A percentile compares a stretch with the other conserved stretches of the same genome.
phyloP scores from a whole-genome alignment of 495 filamentous ascomycete species.

The Apodospora peruviana region DNA sequence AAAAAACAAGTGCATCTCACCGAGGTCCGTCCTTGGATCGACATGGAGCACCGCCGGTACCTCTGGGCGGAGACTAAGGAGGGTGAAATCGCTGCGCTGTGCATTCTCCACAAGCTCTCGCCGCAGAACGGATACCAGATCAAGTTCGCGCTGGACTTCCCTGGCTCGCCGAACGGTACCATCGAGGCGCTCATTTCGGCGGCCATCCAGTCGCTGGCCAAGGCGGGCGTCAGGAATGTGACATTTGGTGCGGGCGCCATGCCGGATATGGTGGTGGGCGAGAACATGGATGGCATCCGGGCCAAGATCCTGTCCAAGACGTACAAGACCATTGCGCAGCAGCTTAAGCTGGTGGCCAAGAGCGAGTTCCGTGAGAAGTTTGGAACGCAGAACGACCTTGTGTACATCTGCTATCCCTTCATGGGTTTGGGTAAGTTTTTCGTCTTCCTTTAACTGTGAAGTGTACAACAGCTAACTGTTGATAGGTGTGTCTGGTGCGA shows the following conservation, averaged over 20 bases:
- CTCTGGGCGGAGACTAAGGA: conserved; percentile 65
- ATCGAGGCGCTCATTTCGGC: conserved; percentile 76
- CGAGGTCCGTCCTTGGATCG: conserved; percentile 76
- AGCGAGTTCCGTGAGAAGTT: conserved; percentile 84
- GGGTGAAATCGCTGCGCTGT: conserved; percentile 64
- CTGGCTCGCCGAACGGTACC: conserved; percentile 66
- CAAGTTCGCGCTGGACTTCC: conserved; percentile 85
- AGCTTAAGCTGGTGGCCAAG: conserved; percentile 74
- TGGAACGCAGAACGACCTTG: conserved; percentile 67
- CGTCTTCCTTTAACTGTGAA: too few relatives aligned
- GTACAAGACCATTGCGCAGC: conserved; percentile 69
- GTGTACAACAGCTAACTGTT: too few relatives aligned
- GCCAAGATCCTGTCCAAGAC: conserved; percentile 69
- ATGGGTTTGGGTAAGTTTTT: conserved; percentile 76
- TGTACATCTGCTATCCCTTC: conserved; percentile 77
- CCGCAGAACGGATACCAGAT: conserved; percentile 78
- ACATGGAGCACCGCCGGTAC: conserved; percentile 72
- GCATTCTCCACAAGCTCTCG: conserved; percentile 67
- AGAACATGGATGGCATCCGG: conserved; percentile 67
- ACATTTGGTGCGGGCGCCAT: conserved; percentile 79
- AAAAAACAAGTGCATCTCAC: conserved; percentile 76
- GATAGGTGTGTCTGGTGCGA: conserved; percentile 65
- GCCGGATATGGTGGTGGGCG: conserved; percentile 59
- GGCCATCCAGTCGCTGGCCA: conserved; percentile 64
- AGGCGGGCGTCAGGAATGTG: conserved; percentile 56